Base-by-base conservation (phyloP, 2,329 filamentous ascomycete species). In the Aspergillus tubingensis region DNA sequence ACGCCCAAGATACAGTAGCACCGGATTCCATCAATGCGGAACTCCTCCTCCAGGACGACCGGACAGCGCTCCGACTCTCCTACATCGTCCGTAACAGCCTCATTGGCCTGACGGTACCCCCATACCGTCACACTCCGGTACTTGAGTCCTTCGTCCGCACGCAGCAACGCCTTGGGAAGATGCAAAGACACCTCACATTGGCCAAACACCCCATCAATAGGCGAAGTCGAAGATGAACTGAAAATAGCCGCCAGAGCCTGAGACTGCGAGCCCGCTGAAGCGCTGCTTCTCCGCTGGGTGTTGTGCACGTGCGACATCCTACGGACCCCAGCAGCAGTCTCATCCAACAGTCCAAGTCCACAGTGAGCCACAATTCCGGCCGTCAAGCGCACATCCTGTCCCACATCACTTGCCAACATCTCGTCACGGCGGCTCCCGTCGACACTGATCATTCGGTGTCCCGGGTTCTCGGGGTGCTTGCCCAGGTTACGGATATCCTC, bases 1-100 rank as follows among this genome's bases (percentile, higher is more conserved):
- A 84, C 80, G 1, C 82, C 82, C 59, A 84, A 74, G 30, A 84
- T 79, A 66, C 78, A 80, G 50, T 76, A 72, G 62, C 77, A 79
- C 23, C 77, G 71, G 52, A 82, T 77, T 1, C 75, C 74, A 39
- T 79, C 75, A 61, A 82, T 75, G 2, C 70, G 69, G 60, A 78
- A 77, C 59, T 76, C 74, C 58, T 78, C 73, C 51, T 74, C 71
- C 62, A 76, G 48, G 5, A 73, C 67, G 38, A 73, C 66, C 19
- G 70, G 66, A 36, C 65, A 67, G 27, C 70, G 68, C 27, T 65
- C 63, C 11, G 69, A 67, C n/a, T 70, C 70, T 41, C 67, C 64
- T 13, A 64, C 65, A 52, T 63, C 57, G 36, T 62, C 63, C 30
- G 54, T 19, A 41, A 39, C 59, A 7, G 65, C 63, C 19, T 63